Evolutionary conservation across 148 eudicot species (phyloP), one percentile per base, ranked within the genome.

Genomic region (Chenopodium album): DNA sequence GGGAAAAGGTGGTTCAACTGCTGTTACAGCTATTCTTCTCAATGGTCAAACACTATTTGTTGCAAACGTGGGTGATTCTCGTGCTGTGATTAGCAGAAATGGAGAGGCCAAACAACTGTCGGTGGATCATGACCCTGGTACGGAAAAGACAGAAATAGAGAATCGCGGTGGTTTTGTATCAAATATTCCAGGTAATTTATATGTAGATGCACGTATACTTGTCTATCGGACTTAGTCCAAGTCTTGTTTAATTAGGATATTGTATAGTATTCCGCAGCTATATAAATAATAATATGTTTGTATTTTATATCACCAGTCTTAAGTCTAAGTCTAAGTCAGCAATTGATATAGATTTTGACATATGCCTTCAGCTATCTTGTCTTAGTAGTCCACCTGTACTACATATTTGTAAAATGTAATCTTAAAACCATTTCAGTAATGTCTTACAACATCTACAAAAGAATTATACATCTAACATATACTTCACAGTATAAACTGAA

Each of bases 1-100:
- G 62, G 91, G 93, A 10, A 84, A 81, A 85, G 93, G 97, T 4
- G 94, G 97, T n/a, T 92, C 94, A 63, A 92, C 94, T 74, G 97
- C 92, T 19, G 97, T 92, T 22, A 92, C 94, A 13, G 94, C 97
- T n/a, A 92, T 92, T 56, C 81, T 91, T 37, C 83, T 92, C 6
- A 85, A 92, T 78, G 88, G 90, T 22, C 82, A 88, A 50, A 89
- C 84, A 67, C 83, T 91, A 23, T 82, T 89, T 19, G 94, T 92
- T 26, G 96, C 94, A 46, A 92, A 92, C 77, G 88, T 92, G 46
- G 96, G 96, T 69, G 96, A 90, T 84, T 92, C 93, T 65, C 85
- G 96, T 22, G 96, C 92, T 79, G 93, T 92, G 7, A 79, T 92
- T 19, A 84, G 79, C 82, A 87, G 65, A 80, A 86, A 85, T 67